Percentiles rank a stretch among this genome's conserved stretches.
These are phyloP conservation scores for Ustilago tritici DNA, from an alignment of 1,284 basidiomycete species.

Conservation along the genomic window DNA sequence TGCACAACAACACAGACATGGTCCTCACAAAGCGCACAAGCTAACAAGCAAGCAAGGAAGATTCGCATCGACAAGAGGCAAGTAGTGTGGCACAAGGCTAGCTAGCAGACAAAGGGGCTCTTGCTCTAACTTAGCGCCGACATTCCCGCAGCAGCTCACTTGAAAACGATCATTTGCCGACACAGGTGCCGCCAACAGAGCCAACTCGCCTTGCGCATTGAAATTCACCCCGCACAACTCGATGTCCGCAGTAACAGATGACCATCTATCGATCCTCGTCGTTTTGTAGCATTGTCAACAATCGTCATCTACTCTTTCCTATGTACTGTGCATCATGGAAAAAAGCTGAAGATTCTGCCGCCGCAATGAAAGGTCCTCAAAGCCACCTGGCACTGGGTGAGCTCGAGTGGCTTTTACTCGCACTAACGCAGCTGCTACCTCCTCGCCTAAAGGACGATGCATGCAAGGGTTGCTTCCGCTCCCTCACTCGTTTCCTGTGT, in stretches of 20 bases:
- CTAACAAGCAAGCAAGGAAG: not conserved
- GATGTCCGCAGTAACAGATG: not conserved
- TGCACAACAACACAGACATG: not conserved
- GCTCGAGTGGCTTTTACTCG: not conserved
- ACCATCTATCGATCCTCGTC: slow-evolving; percentile 32
- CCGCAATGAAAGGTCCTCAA: not conserved
- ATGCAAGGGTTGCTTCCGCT: slow-evolving; percentile 26
- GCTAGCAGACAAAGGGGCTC: too few relatives aligned
- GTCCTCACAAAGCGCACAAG: not conserved
- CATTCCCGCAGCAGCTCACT: not conserved
- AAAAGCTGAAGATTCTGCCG: not conserved
- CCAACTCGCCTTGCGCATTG: not conserved
- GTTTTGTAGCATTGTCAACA: slow-evolving; percentile 11
- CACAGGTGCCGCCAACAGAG: not conserved
- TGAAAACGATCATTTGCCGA: not conserved
- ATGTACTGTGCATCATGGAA: not conserved
- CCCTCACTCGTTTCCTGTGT: not conserved
- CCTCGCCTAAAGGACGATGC: slow-evolving; percentile 33
- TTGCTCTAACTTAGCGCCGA: not conserved
- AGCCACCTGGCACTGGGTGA: not conserved
- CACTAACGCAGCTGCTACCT: slow-evolving; percentile 14
- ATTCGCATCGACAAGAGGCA: not conserved
- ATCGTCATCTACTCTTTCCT: slow-evolving; percentile 7
- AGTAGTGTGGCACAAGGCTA: not conserved
- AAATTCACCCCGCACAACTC: slow-evolving; percentile 7